Percentiles rank a stretch among this genome's conserved stretches.
phyloP scores from a whole-genome alignment of 2,329 filamentous ascomycete species.

The Xylariaceae sp. region DNA sequence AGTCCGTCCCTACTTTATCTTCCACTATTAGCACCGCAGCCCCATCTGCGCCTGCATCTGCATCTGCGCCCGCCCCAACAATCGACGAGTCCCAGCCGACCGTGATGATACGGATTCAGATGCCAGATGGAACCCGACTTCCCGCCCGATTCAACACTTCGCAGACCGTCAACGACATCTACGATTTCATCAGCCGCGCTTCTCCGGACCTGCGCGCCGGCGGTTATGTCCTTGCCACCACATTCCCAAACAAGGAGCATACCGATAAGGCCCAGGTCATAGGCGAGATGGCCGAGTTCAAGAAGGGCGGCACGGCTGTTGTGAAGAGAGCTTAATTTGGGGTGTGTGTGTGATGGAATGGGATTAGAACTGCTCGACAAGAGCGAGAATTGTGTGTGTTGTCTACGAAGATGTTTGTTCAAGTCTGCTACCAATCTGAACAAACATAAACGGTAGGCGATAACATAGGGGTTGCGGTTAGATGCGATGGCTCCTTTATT shows the following conservation, averaged over 20 bases:
- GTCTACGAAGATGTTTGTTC: not conserved
- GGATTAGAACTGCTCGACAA: conserved; percentile 6
- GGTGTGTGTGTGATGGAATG: not conserved
- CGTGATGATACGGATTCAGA: conserved; percentile 67
- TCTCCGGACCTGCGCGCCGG: conserved; percentile 52
- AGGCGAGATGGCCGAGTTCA: conserved; percentile 59
- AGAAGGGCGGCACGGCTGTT: conserved; percentile 59
- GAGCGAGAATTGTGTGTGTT: not conserved
- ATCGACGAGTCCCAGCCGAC: conserved; percentile 64
- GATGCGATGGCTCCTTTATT: not conserved
- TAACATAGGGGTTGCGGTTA: not conserved
- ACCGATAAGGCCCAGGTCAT: conserved; percentile 58
- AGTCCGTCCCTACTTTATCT: conserved; percentile 30
- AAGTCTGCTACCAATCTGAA: not conserved
- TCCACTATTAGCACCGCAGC: conserved; percentile 29
- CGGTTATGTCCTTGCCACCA: conserved; percentile 72
- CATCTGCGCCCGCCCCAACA: conserved; percentile 23
- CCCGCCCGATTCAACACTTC: conserved; percentile 77
- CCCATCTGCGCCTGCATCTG: conserved; percentile 31
- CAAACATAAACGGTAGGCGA: not conserved
- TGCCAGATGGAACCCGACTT: conserved; percentile 70
- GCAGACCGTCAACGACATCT: conserved; percentile 72
- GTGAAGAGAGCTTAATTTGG: conserved; percentile 45
- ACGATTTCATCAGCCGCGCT: conserved; percentile 65
- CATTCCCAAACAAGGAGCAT: conserved; percentile 77